A percentile compares a stretch with the other conserved stretches of the same genome.
Conservation (phyloP, 352 stramenopile species). For the Aphanomyces invadans region DNA sequence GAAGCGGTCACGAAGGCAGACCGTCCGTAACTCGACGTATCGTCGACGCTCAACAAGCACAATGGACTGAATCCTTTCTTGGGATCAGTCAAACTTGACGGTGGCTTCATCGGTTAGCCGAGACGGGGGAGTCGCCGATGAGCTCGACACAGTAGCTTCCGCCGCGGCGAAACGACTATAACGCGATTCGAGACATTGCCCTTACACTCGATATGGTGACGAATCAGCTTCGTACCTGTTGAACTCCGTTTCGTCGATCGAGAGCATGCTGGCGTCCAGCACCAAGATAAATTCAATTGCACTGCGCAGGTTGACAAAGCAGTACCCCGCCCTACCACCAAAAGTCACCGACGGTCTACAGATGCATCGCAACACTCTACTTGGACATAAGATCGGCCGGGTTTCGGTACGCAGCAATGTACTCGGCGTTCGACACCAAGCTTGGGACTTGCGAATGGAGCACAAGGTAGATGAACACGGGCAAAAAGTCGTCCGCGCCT, state of each 20-base stretch:
- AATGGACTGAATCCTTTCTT: no score
- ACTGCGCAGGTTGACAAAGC: slow-evolving; percentile 87
- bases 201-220: no score
- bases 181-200: no score
- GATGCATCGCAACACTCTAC: slow-evolving; percentile 30
- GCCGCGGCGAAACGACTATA: no score
- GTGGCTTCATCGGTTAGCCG: no score
- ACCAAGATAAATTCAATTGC: slow-evolving; percentile 87
- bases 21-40: no score
- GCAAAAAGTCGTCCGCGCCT: slow-evolving; percentile 84
- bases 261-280: slow-evolving; percentile 75
- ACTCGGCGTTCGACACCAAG: slow-evolving; percentile 86
- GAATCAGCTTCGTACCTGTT: no score
- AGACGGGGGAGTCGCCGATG: no score
- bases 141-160: no score
- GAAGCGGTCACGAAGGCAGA: no score
- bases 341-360: slow-evolving; percentile 3
- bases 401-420: slow-evolving; percentile 85
- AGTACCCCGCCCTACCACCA: slow-evolving; percentile 70
- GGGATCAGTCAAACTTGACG: no score
- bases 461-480: slow-evolving; percentile 90
- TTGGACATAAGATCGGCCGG: slow-evolving; percentile 86
- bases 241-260: slow-evolving; percentile 74
- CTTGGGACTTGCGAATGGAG: slow-evolving; percentile 83
- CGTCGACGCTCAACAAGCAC: no score